These are phyloP conservation scores for Geotrichum ghanense DNA, from an alignment of 805 yeast species.

Conservation along the genomic window DNA sequence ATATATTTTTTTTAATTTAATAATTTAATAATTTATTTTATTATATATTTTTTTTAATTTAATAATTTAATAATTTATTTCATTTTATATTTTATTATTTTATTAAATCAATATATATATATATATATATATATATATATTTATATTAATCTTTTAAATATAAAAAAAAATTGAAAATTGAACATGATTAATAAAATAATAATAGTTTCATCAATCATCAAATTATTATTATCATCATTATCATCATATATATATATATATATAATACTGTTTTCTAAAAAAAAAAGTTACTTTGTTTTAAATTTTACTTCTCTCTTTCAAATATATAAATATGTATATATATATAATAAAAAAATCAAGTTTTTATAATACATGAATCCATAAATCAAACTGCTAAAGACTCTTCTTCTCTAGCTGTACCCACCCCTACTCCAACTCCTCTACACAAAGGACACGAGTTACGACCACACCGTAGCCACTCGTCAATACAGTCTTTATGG, in stretches of 20 bases:
- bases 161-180: background rate
- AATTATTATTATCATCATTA: too few relatives aligned
- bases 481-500: slow-evolving; percentile 47
- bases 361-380: background rate
- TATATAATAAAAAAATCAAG: too few relatives aligned
- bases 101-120: too few relatives aligned
- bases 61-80: background rate
- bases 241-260: too few relatives aligned
- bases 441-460: slow-evolving; percentile 52
- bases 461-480: slow-evolving; percentile 41
- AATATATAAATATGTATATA: too few relatives aligned
- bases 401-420: background rate
- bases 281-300: too few relatives aligned
- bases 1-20: background rate
- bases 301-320: too few relatives aligned
- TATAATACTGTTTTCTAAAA: too few relatives aligned
- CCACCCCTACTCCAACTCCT: slow-evolving; percentile 28
- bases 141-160: background rate
- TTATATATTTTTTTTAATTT: background rate
- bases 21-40: background rate
- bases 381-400: background rate
- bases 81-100: background rate
- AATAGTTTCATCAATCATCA: background rate
- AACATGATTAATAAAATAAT: background rate
- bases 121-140: background rate